Base-by-base conservation (phyloP, 202 grass and related monocot species). In the Dendrocalamus latiflorus region DNA sequence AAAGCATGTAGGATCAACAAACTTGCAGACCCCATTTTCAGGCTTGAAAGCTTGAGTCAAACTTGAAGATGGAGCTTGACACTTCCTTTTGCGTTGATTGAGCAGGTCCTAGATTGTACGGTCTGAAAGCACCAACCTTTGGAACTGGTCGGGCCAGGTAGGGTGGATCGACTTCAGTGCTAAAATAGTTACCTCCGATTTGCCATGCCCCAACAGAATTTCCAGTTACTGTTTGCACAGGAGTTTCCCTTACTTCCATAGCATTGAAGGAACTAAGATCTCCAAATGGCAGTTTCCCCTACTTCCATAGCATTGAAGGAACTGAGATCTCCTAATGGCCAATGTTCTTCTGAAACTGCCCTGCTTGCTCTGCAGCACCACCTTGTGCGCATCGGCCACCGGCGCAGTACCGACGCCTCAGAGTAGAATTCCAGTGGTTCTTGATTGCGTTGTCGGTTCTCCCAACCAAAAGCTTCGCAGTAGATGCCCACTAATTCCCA, bases 361-460 rank as follows among this genome's bases (percentile, higher is more conserved):
- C 81, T 90, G 50, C 68, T 71, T 58, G 75, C 77, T 88, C 79
- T 17, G 65, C 51, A 80, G 74, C 58, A 78, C 43, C 85, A 78
- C 81, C 34, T 56, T 77, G 47, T 64, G 78, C 79, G 75, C 84
- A 96, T 28, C 18, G 74, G 33, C 86, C 71, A 81, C 79, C 66
- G 8, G 84, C 65, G 83, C 84, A 87, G 75, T 78, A 68, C 25
- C 86, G 89, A n/a, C 93, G 89, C 58, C 88, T 95, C 74, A 99
- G 83, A 68, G 96, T 96, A 45, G 96, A 99, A 92, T 99, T 99
- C 96, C 93, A 99, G 83, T 96, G 93, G 42, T 99, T 99, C 88
- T 99, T 99, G 70, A 99, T 99, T 51, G 93, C 91, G 66, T 96
- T 99, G 70, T 99, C 93, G 1, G 96, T 99, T 94, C 96, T 91